Evolutionary conservation across 805 yeast genomes (phyloP), one percentile per base, ranked within the genome.

Genomic region (Wickerhamiella kazuoi): DNA sequence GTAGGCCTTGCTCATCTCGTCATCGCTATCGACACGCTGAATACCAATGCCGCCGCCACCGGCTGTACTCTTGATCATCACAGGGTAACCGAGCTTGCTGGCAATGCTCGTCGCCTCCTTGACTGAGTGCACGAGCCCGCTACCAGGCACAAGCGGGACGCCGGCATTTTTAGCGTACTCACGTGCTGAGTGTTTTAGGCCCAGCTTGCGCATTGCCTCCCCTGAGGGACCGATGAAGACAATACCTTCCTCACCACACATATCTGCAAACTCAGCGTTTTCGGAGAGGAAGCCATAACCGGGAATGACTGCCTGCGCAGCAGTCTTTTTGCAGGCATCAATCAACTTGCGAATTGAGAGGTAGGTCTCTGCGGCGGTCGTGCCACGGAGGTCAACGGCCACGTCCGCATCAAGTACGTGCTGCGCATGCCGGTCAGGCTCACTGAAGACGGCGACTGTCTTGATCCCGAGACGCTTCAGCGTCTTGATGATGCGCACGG

Each of bases 1-100:
- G 60, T 83, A 87, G 13, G 86, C 93, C 45, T 79, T 64, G 61
- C 74, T 81, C 46, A 90, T 74, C 44, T 90, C 96, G 16, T 58
- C 74, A 48, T 72, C 80, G 28, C 74, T 68, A 52, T 86, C 94
- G 43, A 86, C 96, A 55, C 84, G 80, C 59, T 87, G 96, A 50
- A 87, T 65, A 47, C 98, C 98, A 53, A 87, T 87, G 62, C 98
- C 98, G 60, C 98, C 98, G 54, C 98, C 98, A 56, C 98, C 98
- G 20, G 97, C 97, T 44, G 98, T 90, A 20, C 94, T 79, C 61
- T 87, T 87, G 37, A 90, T 81, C 97, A 87, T 87, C 26, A 87
- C 73, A 21, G 97, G 97, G 51, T 82, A 90, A 16, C 67, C 69
- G 30, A 87, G 64, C 50, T 70, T 62, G 15, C 71, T 74, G 14